Base-by-base conservation (phyloP, 371 early-diverging fungal genomes). In the Coemansia sp. region DNA sequence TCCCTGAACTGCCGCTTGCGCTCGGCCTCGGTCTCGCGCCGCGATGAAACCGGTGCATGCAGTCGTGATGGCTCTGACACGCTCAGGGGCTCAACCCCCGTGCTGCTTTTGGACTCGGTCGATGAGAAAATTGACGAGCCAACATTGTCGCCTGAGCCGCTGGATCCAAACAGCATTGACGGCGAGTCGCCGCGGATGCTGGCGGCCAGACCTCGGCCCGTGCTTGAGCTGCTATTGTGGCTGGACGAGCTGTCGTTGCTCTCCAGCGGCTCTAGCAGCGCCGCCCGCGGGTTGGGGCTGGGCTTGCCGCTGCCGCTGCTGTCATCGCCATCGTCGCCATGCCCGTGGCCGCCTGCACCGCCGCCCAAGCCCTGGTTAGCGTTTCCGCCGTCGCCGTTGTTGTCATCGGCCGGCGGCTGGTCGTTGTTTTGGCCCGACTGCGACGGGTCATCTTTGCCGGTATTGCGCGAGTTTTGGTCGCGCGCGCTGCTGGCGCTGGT, bases 71-170 rank as follows among this genome's bases (percentile, higher is more conserved):
- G 63, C 35, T 53, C 63, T 0, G 59, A 42, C 1, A 5, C 11
- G 10, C 38, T 48, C 43, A 52, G 36, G 14, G 36, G 1, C 9
- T 63, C 63, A 3, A 10, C 39, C 16, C 49, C 63, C 0, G 62
- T 36, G 10, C 55, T 40, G 47, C 59, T 56, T 11, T 39, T 38
- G 16, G 65, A 57, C 42, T 68, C 70, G 16, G 57, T 43, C 1
- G 73, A 73, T n/a, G 73, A 68, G 35, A 73, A 73, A 13, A 73
- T 73, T 31, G 73, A 73, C 16, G 73, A 73, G 5, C 73, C 73
- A 4, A 73, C 41, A 6, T 55, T 52, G 32, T 63, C 65, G 5
- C 39, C 56, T 11, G 70, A 73, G 5, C 61, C 58, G 34, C 49
- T 53, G 11, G 73, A 68, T 42, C 55, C 70, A 11, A 68, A 16